Conservation (phyloP, 2,329 filamentous ascomycete genomes). For the Ascochyta lentis region DNA sequence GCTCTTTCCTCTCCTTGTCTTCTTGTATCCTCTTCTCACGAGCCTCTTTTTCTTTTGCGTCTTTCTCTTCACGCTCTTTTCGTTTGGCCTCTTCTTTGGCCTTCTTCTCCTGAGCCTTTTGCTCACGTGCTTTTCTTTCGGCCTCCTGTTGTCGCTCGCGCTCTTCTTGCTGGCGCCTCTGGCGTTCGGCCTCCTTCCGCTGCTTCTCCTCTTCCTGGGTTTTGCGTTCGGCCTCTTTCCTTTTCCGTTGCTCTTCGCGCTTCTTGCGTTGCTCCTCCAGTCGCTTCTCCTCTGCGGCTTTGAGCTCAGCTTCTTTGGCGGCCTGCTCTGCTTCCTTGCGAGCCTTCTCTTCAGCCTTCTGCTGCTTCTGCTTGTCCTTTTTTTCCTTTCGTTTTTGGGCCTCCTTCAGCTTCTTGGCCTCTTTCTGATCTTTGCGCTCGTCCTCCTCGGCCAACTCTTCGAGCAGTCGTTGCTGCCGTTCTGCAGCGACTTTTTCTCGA, state of each 20-base stretch:
- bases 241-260: conserved; percentile 88
- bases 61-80: conserved; percentile 72
- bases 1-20: conserved; percentile 64
- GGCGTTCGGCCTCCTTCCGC: conserved; percentile 84
- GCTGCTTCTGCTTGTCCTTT: conserved; percentile 85
- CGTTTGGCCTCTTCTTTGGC: conserved; percentile 74
- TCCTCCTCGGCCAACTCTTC: conserved; percentile 90
- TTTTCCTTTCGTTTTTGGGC: conserved; percentile 96
- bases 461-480: conserved; percentile 87
- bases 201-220: conserved; percentile 87
- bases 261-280: conserved; percentile 80
- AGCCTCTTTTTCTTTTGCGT: conserved; percentile 74
- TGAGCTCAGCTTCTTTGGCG: conserved; percentile 79
- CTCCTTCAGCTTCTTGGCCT: conserved; percentile 92
- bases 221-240: conserved; percentile 88
- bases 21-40: conserved; percentile 70
- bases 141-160: conserved; percentile 83
- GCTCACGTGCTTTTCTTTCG: conserved; percentile 82
- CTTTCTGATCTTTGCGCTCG: conserved; percentile 75
- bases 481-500: conserved; percentile 92
- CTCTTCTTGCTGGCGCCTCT: conserved; percentile 80
- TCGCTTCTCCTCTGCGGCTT: conserved; percentile 78
- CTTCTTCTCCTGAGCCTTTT: conserved; percentile 82
- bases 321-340: conserved; percentile 87
- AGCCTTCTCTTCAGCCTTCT: conserved; percentile 88